phyloP scores from a whole-genome alignment of 1,284 basidiomycete genomes.

The Leucoagaricus sp. region DNA sequence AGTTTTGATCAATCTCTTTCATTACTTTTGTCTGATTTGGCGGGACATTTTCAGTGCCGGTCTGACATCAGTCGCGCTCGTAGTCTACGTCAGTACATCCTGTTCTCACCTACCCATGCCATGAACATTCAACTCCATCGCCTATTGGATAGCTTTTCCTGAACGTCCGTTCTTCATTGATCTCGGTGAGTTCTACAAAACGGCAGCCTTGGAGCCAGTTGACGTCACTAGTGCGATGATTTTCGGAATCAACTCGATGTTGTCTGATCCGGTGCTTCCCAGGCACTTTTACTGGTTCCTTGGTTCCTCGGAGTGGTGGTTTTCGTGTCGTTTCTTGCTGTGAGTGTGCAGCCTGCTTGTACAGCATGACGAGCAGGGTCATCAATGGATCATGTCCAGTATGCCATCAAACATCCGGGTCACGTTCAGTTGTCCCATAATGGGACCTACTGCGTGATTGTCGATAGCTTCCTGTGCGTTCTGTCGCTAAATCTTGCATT shows the following conservation, averaged over 20 bases:
- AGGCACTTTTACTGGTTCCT: not conserved
- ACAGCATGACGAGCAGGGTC: not conserved
- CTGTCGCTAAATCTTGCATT: not conserved
- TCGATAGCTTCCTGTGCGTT: conserved; percentile 3
- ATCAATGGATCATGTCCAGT: not conserved
- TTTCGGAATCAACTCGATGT: not conserved
- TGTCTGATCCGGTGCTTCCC: not conserved
- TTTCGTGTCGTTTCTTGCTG: conserved; percentile 6
- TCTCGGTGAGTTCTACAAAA: not conserved
- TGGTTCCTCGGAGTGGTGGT: conserved; percentile 5
- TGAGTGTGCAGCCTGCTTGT: not conserved
- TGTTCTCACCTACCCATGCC: not conserved
- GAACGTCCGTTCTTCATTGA: not conserved
- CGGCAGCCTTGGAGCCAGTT: not conserved
- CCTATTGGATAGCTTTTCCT: not conserved
- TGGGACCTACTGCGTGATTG: conserved; percentile 9
- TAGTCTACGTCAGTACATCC: conserved; percentile 14
- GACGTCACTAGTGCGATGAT: not conserved
- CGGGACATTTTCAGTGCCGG: too few relatives aligned
- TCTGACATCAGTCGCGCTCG: conserved; percentile 20
- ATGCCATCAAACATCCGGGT: conserved; percentile 8
- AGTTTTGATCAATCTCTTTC: too few relatives aligned
- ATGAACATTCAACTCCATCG: not conserved
- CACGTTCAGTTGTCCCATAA: conserved; percentile 9
- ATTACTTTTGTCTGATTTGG: too few relatives aligned